phyloP scores from a whole-genome alignment of 139 green algal species.

The Chlorella sp. region DNA sequence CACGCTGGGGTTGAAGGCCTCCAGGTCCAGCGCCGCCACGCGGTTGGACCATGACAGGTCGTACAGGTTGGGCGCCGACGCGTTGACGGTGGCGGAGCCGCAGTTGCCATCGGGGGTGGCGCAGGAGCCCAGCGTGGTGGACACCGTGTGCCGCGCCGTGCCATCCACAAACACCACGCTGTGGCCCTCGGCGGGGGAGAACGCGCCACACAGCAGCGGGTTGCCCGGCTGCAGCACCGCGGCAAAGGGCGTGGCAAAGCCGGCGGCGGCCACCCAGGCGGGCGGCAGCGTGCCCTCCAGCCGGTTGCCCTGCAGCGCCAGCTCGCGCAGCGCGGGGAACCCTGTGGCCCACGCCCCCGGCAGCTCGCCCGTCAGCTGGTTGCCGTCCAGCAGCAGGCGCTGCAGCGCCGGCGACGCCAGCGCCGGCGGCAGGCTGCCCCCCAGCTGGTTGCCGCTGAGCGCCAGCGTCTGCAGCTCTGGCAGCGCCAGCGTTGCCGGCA shows the following conservation, averaged over 20 bases:
- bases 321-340: neutral
- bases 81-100: slow-evolving; percentile 14
- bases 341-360: neutral
- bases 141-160: neutral
- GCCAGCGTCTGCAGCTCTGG: neutral
- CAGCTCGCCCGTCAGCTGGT: slow-evolving; percentile 18
- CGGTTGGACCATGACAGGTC: slow-evolving; percentile 34
- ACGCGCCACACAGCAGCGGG: slow-evolving; percentile 16
- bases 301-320: slow-evolving; percentile 21
- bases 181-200: neutral
- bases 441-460: neutral
- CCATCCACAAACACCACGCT: no score
- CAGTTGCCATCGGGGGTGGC: slow-evolving; percentile 21
- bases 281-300: slow-evolving; percentile 26
- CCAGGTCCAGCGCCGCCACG: slow-evolving; percentile 17
- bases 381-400: slow-evolving; percentile 2
- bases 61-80: slow-evolving; percentile 26
- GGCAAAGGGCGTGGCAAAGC: slow-evolving; percentile 12
- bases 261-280: neutral
- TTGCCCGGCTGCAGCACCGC: slow-evolving; percentile 21
- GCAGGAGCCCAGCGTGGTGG: slow-evolving; percentile 29
- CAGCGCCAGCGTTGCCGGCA: slow-evolving; percentile 17
- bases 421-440: neutral
- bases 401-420: neutral
- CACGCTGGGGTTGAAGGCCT: slow-evolving; percentile 17